phyloP scores from a whole-genome alignment of 148 eudicot genomes.

The Nyssa sinensis region DNA sequence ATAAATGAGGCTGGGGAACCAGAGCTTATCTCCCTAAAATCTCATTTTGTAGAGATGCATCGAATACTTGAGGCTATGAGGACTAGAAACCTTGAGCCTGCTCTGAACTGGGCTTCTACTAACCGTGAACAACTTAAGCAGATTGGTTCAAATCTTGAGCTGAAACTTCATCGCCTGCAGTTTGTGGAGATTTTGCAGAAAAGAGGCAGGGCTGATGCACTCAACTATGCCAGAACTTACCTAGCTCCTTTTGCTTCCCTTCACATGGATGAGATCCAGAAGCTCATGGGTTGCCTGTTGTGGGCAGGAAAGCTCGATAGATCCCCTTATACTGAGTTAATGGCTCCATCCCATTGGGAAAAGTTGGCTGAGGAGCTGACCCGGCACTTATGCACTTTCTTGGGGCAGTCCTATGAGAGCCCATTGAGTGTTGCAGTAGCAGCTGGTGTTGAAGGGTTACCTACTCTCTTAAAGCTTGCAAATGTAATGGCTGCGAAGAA shows the following conservation, averaged over 20 bases:
- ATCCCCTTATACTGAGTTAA: conserved; percentile 45
- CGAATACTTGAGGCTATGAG: conserved; percentile 45
- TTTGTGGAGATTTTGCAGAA: conserved; percentile 44
- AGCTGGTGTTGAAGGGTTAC: conserved; percentile 58
- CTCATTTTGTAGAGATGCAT: conserved; percentile 41
- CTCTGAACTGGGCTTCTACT: conserved; percentile 43
- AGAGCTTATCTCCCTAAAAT: conserved; percentile 32
- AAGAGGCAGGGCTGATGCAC: conserved; percentile 35
- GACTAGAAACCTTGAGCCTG: conserved; percentile 40
- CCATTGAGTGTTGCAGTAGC: conserved; percentile 44
- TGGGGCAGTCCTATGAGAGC: conserved; percentile 44
- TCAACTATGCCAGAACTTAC: conserved; percentile 34
- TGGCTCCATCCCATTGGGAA: conserved; percentile 38
- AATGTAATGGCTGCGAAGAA: conserved; percentile 44
- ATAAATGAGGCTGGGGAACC: conserved; percentile 42
- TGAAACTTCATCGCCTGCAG: conserved; percentile 43
- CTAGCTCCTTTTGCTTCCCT: conserved; percentile 42
- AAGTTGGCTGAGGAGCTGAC: conserved; percentile 39
- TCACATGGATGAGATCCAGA: conserved; percentile 47
- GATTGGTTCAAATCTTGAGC: conserved; percentile 32
- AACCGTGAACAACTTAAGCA: conserved; percentile 44
- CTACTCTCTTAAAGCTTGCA: conserved; percentile 45
- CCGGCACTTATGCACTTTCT: conserved; percentile 36
- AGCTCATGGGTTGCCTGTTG: conserved; percentile 48
- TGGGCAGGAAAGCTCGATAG: conserved; percentile 51